These are phyloP conservation scores for Ustilago sp. DNA, from an alignment of 1,284 basidiomycete species.

Conservation along the genomic window DNA sequence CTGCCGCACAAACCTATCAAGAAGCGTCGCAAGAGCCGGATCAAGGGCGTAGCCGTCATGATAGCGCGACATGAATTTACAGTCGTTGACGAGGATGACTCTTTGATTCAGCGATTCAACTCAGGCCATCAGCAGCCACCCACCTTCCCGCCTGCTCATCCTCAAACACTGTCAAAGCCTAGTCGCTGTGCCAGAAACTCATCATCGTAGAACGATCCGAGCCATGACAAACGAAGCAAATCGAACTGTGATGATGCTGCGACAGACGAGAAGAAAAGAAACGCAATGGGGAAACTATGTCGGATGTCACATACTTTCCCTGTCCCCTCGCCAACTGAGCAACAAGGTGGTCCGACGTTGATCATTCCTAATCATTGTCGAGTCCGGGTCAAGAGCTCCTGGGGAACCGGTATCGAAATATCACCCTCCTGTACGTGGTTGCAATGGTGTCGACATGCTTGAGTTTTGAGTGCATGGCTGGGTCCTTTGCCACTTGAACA, in stretches of 20 bases:
- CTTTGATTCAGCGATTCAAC: conserved; percentile 19
- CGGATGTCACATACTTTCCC: neutral
- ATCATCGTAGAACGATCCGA: neutral
- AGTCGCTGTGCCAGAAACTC: neutral
- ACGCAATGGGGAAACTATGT: too few species aligned
- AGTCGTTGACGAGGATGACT: conserved; percentile 46
- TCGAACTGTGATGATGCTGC: neutral
- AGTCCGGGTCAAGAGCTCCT: too few species aligned
- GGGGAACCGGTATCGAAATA: too few species aligned
- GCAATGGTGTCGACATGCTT: too few species aligned
- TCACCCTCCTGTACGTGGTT: too few species aligned
- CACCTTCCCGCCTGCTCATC: neutral
- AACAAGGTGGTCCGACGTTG: too few species aligned
- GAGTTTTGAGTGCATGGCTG: too few species aligned
- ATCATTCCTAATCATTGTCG: too few species aligned
- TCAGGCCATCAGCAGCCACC: neutral
- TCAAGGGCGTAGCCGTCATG: conserved; percentile 41
- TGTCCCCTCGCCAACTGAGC: neutral
- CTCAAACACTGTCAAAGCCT: neutral
- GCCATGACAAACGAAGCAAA: neutral
- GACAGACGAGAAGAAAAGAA: neutral
- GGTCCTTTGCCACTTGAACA: too few species aligned
- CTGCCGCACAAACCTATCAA: conserved; percentile 26
- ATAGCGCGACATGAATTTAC: conserved; percentile 36
- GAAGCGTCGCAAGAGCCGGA: conserved; percentile 38